Evolutionary conservation across 1,284 basidiomycete genomes (phyloP), one percentile per base, ranked within the genome.

Genomic region (Trichosporon ovoides): DNA sequence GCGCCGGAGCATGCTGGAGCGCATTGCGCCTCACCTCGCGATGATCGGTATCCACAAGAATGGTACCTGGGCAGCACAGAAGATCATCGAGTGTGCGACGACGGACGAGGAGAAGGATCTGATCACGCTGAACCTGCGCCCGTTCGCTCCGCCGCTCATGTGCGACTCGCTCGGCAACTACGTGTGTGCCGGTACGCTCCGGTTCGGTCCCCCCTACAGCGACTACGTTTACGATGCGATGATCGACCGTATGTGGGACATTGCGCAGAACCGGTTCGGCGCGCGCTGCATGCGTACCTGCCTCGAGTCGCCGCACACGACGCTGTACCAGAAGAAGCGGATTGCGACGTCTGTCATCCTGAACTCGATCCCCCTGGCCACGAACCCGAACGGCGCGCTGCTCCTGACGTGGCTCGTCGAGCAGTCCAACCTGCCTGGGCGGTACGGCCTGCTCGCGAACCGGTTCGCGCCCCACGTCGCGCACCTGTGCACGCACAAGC

Each of bases 11-110:
- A 93, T 98, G 90, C 81, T 99, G 48, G 92, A 98, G 71, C 86
- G 92, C 49, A 87, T 98, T 59, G 85, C 87, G 3, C 96, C 96
- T 54, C 89, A 96, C 74, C 81, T 99, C 22, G 96, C 95, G 22
- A 91, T 91, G 83, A 96, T 98, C 65, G 96, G 96, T 51, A 93
- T 95, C 53, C 96, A 99, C 81, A 98, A 98, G 81, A 98, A 98
- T 68, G 96, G 96, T 38, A 99, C 96, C 0, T 98, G 96, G 96
- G 95, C 96, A 1, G 95, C 94, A 3, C 96, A 98, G 77, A 96
- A 96, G 82, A 95, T 98, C 72, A 98, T 98, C 65, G 94, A 98
- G 78, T 95, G 91, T 66, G 89, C 94, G 43, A 84, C 86, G 56
- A 87, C 84, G n/a, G 85, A 88, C 7, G 92, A 96, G 61, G 96